Base-by-base conservation (phyloP, 2,329 filamentous ascomycete genomes). In the Colletotrichum higginsianum region DNA sequence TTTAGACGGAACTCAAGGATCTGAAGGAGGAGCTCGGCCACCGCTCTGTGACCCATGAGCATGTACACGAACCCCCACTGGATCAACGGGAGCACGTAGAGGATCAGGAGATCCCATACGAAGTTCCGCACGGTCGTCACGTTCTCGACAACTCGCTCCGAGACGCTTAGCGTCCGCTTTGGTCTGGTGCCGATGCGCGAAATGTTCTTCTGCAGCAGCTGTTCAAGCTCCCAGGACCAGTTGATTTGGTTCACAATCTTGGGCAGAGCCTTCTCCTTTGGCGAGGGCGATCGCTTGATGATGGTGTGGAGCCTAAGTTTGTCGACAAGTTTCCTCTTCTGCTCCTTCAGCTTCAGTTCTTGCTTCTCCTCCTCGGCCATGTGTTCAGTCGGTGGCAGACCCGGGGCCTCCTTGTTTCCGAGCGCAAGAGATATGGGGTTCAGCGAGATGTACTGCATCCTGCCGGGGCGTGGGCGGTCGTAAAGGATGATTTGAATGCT, bases 401-500 rank as follows among this genome's bases (percentile, higher is more conserved):
- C 77, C 61, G 81, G 60, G 78, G 84, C 68, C 16, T 84, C 84
- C 76, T 96, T 94, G 78, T 96, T 93, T 2, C 89, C 93, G 16
- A 99, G 85, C 0, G 95, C 95, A 52, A 99, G 86, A 0, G 95
- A 92, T 62, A 99, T 98, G 0, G 96, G 96, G 38, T 91, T 89
- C 23, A 98, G 86, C 1, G 96, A 99, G 76, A 98, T 92, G 81
- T 98, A 99, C 82, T 99, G 96, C 96, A 99, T 98, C 66, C 91
- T 90, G 42, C 88, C 91, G 0, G 96, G 96, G 67, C 93, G 89
- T 0, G 96, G 96, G 57, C 95, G 88, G 77, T 98, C 91, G 81
- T 97, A 99, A 68, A 97, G 87, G 69, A 98, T 93, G 55, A 98
- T 89, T 79, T 99, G 96, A 56, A 97, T 90, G 56, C 91, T 94